These are phyloP conservation scores for Trichosporon asahii DNA, from an alignment of 1,284 basidiomycete genomes.

Conservation along the genomic window DNA sequence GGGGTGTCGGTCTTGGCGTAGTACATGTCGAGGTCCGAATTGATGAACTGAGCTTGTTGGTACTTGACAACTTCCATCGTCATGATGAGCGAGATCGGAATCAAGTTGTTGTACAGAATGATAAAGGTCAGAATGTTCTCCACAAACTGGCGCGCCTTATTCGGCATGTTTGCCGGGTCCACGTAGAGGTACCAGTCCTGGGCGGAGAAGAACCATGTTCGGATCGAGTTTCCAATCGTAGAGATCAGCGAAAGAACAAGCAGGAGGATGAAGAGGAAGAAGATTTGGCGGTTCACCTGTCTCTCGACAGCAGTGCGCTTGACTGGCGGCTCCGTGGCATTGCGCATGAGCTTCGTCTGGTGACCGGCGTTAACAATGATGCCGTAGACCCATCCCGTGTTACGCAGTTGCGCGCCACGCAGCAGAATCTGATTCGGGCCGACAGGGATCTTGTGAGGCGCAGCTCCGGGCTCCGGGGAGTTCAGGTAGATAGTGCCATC, in stretches of 20 bases:
- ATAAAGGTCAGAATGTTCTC: constrained; percentile 98
- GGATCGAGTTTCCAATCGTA: constrained; percentile 84
- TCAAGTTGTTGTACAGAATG: constrained; percentile 98
- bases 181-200: constrained; percentile 76
- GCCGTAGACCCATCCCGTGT: constrained; percentile 96
- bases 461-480: constrained; percentile 39
- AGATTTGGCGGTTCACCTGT: constrained; percentile 94
- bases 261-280: constrained; percentile 89
- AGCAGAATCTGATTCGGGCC: constrained; percentile 93
- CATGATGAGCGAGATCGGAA: constrained; percentile 98
- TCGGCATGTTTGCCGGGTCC: constrained; percentile 40
- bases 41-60: constrained; percentile 95
- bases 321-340: constrained; percentile 88
- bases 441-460: constrained; percentile 73
- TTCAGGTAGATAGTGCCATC: constrained; percentile 71
- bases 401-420: constrained; percentile 91
- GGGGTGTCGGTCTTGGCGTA: constrained; percentile 91
- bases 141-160: constrained; percentile 67
- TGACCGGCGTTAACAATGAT: constrained; percentile 93
- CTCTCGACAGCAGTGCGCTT: constrained; percentile 94
- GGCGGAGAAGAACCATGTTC: constrained; percentile 79
- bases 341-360: constrained; percentile 97
- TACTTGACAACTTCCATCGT: constrained; percentile 99
- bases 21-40: constrained; percentile 95
- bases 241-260: constrained; percentile 84